Base-by-base conservation (phyloP, 2,329 filamentous ascomycete species). In the Ilyonectria robusta region DNA sequence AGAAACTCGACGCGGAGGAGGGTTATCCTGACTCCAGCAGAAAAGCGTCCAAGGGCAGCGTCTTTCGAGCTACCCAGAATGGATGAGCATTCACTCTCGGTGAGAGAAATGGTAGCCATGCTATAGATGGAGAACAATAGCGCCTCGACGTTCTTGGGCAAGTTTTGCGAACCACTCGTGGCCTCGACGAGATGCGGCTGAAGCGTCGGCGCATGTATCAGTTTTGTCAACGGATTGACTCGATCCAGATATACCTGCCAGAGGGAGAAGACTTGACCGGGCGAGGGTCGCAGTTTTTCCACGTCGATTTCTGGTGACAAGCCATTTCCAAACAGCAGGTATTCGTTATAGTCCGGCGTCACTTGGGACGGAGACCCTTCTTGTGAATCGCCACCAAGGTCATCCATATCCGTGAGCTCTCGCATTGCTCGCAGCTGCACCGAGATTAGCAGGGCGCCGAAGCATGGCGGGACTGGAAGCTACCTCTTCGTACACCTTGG, bases 231-330 rank as follows among this genome's bases (percentile, higher is more conserved):
- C 1, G 66, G 62, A 55, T 68, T 48, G 1, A 68, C 62, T 21
- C 62, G 59, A 23, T 53, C 66, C 6, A 58, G 35, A 48, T 65
- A 68, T 7, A 62, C 10, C 13, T 62, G 62, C 66, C 66, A 68
- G 1, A 68, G 48, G 13, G n/a, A n/a, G 13, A 57, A 59, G 2
- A 65, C 59, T 17, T 68, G 66, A 4, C 19, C 19, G 6, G 62
- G 55, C 5, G 42, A 47, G 1, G 62, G 62, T 11, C 50, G 19
- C 19, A 63, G n/a, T 3, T 63, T 42, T 8, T 56, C 53, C 7
- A 63, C 15, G 10, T 33, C 29, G 15, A 35, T 23, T 4, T n/a
- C 46, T 2, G 15, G 23, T 1, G 56, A 48, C 17, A 26, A 17
- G 21, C 15, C 33, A n/a, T n/a, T n/a, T n/a, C 23, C 21, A 6